These are phyloP conservation scores for Hericium coralloides DNA, from an alignment of 768 basidiomycete species.

Conservation along the genomic window DNA sequence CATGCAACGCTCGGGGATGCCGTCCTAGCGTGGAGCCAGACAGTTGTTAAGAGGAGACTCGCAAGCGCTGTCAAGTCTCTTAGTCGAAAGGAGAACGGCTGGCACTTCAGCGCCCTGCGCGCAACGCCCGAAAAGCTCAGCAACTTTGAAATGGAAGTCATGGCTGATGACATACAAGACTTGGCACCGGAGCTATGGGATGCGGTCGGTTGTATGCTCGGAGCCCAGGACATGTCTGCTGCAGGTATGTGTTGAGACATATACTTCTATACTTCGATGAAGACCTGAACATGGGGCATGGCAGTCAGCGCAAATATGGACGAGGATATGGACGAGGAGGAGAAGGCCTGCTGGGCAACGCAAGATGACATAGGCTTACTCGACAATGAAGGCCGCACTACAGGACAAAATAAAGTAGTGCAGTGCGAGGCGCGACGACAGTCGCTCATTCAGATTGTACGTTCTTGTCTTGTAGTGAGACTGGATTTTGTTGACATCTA, in stretches of 20 bases:
- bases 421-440: neutral
- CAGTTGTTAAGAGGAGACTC: neutral
- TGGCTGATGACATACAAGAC: neutral
- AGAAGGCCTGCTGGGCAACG: neutral
- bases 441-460: neutral
- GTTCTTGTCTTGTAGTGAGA: neutral
- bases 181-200: neutral
- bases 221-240: neutral
- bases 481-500: neutral
- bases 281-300: too few relatives aligned
- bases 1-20: neutral
- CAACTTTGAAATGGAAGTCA: neutral
- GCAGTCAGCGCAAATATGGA: too few relatives aligned
- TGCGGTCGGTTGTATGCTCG: neutral
- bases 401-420: neutral
- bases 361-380: neutral
- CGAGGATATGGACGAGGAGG: too few relatives aligned
- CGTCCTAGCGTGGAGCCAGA: neutral
- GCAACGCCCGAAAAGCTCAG: neutral
- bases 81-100: neutral
- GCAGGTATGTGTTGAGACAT: too few relatives aligned
- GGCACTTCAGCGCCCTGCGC: neutral
- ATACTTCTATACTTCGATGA: too few relatives aligned
- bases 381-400: neutral
- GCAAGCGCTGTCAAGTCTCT: conserved; percentile 11